A percentile compares a stretch with the other conserved stretches of the same genome.
Conservation (phyloP, 768 basidiomycete species). For the Russula lepida region DNA sequence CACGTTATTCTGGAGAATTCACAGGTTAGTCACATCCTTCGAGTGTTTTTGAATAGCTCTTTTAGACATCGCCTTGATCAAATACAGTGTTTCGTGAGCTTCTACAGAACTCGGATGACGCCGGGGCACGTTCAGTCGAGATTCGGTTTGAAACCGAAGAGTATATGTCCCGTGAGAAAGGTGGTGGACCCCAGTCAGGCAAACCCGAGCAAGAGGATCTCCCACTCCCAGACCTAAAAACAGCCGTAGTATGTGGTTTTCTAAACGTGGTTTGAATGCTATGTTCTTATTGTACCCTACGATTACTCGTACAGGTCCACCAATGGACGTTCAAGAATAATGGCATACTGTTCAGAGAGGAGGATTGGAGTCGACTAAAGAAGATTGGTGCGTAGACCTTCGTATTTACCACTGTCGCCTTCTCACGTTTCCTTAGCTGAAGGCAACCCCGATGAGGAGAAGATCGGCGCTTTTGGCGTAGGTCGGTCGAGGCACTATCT, state of each 20-base stretch:
- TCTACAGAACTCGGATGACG: constrained; percentile 94
- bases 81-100: constrained; percentile 65
- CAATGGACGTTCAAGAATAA: constrained; percentile 88
- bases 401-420: not conserved
- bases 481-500: constrained; percentile 32
- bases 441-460: constrained; percentile 90
- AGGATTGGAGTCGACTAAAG: constrained; percentile 85
- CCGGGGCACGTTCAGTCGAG: constrained; percentile 64
- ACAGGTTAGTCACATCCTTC: constrained; percentile 40
- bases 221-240: constrained; percentile 63
- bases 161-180: constrained; percentile 33
- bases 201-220: constrained; percentile 25
- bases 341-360: constrained; percentile 69
- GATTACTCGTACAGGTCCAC: constrained; percentile 41
- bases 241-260: constrained; percentile 39
- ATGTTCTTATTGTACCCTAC: not conserved
- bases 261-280: not conserved
- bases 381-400: constrained; percentile 58
- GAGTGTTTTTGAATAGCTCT: not conserved
- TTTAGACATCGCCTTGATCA: not conserved
- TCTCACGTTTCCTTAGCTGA: constrained; percentile 44
- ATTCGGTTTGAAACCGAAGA: constrained; percentile 68
- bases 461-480: constrained; percentile 89
- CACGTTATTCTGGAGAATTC: constrained; percentile 91
- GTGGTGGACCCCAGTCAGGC: not conserved